Base-by-base conservation (phyloP, 441 rosid genomes). In the Gossypium lobatum region DNA sequence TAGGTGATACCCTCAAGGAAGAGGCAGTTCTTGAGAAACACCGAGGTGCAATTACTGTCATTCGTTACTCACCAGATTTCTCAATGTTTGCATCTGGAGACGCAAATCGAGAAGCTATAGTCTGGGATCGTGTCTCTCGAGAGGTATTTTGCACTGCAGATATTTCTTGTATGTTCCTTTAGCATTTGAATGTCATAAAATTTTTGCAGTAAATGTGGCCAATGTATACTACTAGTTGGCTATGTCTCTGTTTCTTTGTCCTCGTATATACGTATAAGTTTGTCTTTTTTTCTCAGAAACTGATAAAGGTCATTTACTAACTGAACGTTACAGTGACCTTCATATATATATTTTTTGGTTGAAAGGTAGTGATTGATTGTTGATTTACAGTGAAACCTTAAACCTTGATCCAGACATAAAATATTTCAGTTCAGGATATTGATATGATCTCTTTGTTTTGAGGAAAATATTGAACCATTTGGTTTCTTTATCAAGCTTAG, bases 41-140 rank as follows among this genome's bases (percentile, higher is more conserved):
- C 79, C 92, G 94, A 18, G 99, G 95, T 65, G 93, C 99, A 75
- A 78, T 95, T 81, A 88, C 85, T 62, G 93, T 86, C 77, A 88
- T 95, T 78, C 83, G 80, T 21, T 93, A 93, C 83, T 95, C 99
- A 37, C 98, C 98, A 2, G 97, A 95, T 83, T 65, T 85, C 28
- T 88, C 97, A 68, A 88, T 95, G 99, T 88, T 95, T 86, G 98
- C 96, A 67, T 88, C 99, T 59, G 97, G 86, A 72, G 99, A 95
- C 86, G 75, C 83, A 73, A 93, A 89, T 77, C 86, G 98, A 85
- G 99, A 95, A 85, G 95, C 99, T 71, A 70, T 90, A 14, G 92
- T 93, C 39, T 93, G 99, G 99, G 96, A 93, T 73, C 83, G 89
- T 75, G 85, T 77, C 73, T 83, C 98, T 55, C 80, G 83, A 75